Base-by-base conservation (phyloP, 2,329 filamentous ascomycete species). In the Talaromyces sp. region DNA sequence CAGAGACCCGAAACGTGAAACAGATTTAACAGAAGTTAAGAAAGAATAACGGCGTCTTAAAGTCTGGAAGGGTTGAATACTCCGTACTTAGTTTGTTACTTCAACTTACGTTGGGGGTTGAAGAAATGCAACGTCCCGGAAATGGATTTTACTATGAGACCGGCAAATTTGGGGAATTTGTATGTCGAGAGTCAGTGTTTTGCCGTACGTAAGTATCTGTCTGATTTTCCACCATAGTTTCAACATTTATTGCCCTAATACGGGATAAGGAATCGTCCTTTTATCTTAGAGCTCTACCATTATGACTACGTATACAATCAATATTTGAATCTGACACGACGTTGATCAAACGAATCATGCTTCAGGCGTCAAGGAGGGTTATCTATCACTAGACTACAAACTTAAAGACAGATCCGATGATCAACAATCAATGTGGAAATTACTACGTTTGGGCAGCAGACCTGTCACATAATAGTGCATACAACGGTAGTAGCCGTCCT, bases 281-380 rank as follows among this genome's bases (percentile, higher is more conserved):
- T 29, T 13, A 34, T 13, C 27, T 54, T 19, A 34, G 10, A 34
- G 5, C 17, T 34, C 36, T 11, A 5, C 29, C n/a, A n/a, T 53
- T 13, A 53, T 19, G 3, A 31, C 13, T 31, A n/a, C n/a, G n/a
- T n/a, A 19, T 53, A 27, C 49, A 29, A 31, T 53, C 11, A 53
- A 53, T 34, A 15, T 53, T 6, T 11, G 49, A 53, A 34, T 34
- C 51, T 19, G 29, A 34, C 51, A 22, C 51, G 7, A 13, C n/a
- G n/a, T 22, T 13, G 29, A 34, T 34, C 53, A 36, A 36, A 56
- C 53, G 19, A 56, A 56, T 56, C 31, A 36, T 34, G 31, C 29
- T 36, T 56, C 31, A 38, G 51, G 51, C 51, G 53, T 56, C 53
- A 56, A 36, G 29, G 29, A 56, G 53, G 29, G 53, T 25, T 56